These are phyloP conservation scores for Helminthosporium solani DNA, from an alignment of 2,329 filamentous ascomycete genomes.

Conservation along the genomic window DNA sequence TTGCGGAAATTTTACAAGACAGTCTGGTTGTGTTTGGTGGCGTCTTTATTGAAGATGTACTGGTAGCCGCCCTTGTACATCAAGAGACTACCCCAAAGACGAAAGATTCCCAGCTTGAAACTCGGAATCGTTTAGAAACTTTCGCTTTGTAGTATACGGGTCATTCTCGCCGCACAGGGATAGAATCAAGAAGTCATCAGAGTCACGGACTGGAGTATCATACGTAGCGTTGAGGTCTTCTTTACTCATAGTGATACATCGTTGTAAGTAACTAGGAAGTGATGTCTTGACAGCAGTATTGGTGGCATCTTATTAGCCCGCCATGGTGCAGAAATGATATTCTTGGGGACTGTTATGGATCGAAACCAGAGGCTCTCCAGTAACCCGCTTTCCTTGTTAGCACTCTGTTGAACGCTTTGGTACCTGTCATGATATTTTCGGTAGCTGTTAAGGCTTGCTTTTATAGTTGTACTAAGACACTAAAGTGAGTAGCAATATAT, in stretches of 20 bases:
- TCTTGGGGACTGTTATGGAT: too few species aligned
- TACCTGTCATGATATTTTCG: too few species aligned
- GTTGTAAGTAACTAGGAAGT: constrained; percentile 90
- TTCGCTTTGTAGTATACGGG: constrained; percentile 90
- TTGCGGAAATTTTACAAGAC: constrained; percentile 80
- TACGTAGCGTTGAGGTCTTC: constrained; percentile 91
- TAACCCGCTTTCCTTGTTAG: too few species aligned
- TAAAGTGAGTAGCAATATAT: too few species aligned
- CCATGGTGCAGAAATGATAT: constrained; percentile 99
- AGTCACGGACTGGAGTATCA: constrained; percentile 89
- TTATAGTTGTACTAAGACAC: too few species aligned
- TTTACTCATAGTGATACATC: constrained; percentile 98
- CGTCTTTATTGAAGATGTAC: constrained; percentile 65
- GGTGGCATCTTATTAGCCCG: constrained; percentile 94
- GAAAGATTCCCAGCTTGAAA: constrained; percentile 85
- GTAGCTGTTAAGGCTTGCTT: too few species aligned
- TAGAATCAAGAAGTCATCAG: constrained; percentile 89
- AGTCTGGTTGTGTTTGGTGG: constrained; percentile 60
- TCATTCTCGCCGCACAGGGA: constrained; percentile 98
- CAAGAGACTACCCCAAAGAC: constrained; percentile 75
- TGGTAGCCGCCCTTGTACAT: constrained; percentile 59
- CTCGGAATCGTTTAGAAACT: constrained; percentile 84
- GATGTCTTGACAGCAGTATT: constrained; percentile 99
- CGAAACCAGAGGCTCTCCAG: too few species aligned
- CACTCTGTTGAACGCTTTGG: too few species aligned